Conservation (phyloP, 139 green algal genomes). For the Chlorella sp. region DNA sequence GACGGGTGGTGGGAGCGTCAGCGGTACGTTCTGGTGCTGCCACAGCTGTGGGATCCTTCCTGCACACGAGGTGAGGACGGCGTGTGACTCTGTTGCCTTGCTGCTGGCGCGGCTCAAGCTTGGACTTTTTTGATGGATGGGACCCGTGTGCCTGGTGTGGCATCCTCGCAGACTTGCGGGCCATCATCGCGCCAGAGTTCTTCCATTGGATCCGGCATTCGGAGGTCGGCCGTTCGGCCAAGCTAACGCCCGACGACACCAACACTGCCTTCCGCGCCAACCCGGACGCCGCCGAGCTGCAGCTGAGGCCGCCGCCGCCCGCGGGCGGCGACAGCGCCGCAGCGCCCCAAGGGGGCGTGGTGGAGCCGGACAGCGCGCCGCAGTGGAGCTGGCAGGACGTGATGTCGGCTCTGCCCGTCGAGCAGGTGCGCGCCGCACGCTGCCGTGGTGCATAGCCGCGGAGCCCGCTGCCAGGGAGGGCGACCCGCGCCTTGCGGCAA, state of each 20-base stretch:
- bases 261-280: background rate
- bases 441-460: no score
- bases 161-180: background rate
- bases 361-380: background rate
- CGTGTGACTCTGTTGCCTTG: background rate
- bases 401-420: background rate
- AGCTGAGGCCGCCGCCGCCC: background rate
- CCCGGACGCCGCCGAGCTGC: background rate
- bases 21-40: background rate
- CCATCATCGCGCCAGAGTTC: background rate
- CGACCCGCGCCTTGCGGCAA: no score
- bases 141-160: background rate
- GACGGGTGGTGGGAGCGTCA: background rate
- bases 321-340: background rate
- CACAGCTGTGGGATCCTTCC: background rate
- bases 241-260: background rate
- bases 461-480: no score
- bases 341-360: background rate
- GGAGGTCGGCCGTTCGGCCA: background rate
- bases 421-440: background rate
- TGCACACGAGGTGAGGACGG: background rate
- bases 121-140: background rate
- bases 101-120: background rate
- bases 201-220: background rate
- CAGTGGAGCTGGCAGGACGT: background rate